These are phyloP conservation scores for Adansonia gregorii DNA, from an alignment of 441 rosid genomes.

Conservation along the genomic window DNA sequence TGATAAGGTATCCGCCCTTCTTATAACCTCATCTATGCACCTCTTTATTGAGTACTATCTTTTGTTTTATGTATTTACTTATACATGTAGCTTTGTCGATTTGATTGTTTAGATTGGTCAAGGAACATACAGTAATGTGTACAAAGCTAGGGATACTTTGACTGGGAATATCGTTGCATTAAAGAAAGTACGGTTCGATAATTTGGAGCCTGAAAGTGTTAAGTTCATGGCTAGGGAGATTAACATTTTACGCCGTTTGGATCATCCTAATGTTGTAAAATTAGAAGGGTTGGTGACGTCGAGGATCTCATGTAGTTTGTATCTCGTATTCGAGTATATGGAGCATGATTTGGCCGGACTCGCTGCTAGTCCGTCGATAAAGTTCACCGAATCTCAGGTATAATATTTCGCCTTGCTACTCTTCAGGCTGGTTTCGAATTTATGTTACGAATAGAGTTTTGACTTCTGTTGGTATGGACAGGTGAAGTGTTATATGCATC, in stretches of 20 bases:
- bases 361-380: conserved; percentile 56
- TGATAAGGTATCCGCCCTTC: conserved; percentile 39
- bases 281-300: conserved; percentile 64
- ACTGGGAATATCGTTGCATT: conserved; percentile 60
- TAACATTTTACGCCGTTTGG: conserved; percentile 53
- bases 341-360: conserved; percentile 72
- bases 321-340: conserved; percentile 63
- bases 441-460: not conserved
- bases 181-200: conserved; percentile 64
- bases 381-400: conserved; percentile 62
- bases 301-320: conserved; percentile 60
- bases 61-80: not conserved
- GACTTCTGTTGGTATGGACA: conserved; percentile 30
- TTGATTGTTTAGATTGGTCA: conserved; percentile 56
- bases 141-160: conserved; percentile 60
- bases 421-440: not conserved
- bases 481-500: conserved; percentile 66
- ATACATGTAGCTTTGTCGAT: conserved; percentile 16
- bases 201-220: conserved; percentile 63
- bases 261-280: conserved; percentile 66
- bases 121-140: conserved; percentile 70
- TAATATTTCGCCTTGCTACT: not conserved
- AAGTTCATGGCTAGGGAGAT: conserved; percentile 73
- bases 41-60: not conserved
- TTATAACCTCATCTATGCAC: not conserved